These are phyloP conservation scores for Darksidea phi DNA, from an alignment of 495 filamentous ascomycete genomes.

Conservation along the genomic window DNA sequence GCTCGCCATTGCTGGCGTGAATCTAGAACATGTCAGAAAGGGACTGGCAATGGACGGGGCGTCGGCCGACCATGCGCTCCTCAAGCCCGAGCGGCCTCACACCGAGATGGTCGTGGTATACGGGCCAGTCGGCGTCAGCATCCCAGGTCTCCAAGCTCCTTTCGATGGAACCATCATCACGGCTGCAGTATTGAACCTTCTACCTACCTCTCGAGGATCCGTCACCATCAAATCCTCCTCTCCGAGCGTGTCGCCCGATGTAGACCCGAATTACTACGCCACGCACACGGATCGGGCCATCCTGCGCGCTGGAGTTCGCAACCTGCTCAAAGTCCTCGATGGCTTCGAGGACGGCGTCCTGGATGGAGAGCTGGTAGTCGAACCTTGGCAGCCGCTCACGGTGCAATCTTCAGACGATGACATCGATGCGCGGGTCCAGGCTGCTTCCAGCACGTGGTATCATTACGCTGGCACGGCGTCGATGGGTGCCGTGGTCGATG, in stretches of 20 bases:
- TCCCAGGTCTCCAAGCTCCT: slow-evolving; percentile 4
- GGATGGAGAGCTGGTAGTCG: no score
- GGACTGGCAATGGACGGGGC: no score
- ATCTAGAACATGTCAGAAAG: no score
- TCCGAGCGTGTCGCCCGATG: slow-evolving; percentile 36
- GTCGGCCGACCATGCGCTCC: no score
- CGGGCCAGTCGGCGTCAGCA: neutral
- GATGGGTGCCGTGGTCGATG: slow-evolving; percentile 19
- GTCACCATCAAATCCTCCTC: slow-evolving; percentile 56
- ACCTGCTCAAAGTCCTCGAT: no score
- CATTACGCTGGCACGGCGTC: slow-evolving; percentile 19
- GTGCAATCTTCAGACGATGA: slow-evolving; percentile 10
- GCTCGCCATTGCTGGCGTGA: no score
- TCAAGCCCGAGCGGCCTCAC: neutral
- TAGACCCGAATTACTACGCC: neutral
- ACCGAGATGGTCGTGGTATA: neutral
- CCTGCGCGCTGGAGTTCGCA: no score
- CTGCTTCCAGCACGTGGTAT: neutral
- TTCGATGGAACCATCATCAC: neutral
- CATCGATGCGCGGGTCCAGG: neutral
- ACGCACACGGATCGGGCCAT: neutral
- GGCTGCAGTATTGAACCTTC: neutral
- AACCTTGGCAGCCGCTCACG: neutral
- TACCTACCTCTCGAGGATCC: slow-evolving; percentile 45
- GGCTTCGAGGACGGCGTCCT: no score